Percentiles rank a stretch among this genome's conserved stretches.
Conservation (phyloP, 352 stramenopile genomes). For the Phytophthora crassamura region DNA sequence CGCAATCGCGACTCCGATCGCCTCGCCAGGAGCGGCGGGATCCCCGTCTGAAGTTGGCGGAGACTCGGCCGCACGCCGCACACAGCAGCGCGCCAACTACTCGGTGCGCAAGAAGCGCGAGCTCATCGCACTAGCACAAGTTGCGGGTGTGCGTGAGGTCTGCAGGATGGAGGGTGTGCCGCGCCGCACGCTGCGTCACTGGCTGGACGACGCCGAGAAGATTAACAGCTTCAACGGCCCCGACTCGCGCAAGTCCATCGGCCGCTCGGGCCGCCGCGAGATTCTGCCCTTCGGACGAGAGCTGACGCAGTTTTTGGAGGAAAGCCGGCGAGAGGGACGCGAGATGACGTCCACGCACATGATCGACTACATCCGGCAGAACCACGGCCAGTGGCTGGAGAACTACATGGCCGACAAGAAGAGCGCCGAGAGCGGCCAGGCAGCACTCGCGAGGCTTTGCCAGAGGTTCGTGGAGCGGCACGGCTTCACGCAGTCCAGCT, state of each 20-base stretch:
- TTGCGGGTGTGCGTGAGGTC: conserved; percentile 45
- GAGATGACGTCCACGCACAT: conserved; percentile 55
- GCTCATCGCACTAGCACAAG: conserved; percentile 47
- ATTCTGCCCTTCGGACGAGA: conserved; percentile 46
- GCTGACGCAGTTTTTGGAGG: conserved; percentile 38
- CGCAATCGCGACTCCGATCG: conserved; percentile 9
- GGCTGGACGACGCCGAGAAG: conserved; percentile 53
- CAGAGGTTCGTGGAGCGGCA: conserved; percentile 49
- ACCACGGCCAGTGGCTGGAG: conserved; percentile 44
- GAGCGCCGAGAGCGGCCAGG: conserved; percentile 51
- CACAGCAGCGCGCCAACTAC: conserved; percentile 43
- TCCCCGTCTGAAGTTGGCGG: conserved; percentile 4
- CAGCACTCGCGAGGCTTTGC: conserved; percentile 44
- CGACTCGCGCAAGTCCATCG: conserved; percentile 50
- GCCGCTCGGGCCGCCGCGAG: conserved; percentile 45
- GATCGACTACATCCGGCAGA: conserved; percentile 47
- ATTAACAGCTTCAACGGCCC: conserved; percentile 50
- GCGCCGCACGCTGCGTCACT: conserved; percentile 48
- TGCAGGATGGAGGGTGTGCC: conserved; percentile 46
- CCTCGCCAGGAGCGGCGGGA: conserved; percentile 15
- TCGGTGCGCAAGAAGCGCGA: conserved; percentile 56
- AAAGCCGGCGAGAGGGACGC: conserved; percentile 23
- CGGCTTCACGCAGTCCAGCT: conserved; percentile 25
- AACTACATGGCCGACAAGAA: conserved; percentile 48
- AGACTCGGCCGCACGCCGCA: conserved; percentile 23